Conservation (phyloP, 345 rosid genomes). For the Populus ilicifolia region DNA sequence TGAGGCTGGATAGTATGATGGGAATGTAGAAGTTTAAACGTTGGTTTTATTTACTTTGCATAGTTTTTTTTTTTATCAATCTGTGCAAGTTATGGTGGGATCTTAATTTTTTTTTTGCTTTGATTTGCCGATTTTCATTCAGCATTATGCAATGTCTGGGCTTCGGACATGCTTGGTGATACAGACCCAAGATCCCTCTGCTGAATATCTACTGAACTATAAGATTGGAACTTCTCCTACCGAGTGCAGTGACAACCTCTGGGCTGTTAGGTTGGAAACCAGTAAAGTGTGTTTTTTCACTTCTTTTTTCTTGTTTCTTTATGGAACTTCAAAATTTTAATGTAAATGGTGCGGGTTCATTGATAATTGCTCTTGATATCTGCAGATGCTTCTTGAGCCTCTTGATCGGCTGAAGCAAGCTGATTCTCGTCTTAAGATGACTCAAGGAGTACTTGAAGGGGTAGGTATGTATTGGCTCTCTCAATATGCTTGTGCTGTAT, state of each 20-base stretch:
- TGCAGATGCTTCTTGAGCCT: constrained; percentile 86
- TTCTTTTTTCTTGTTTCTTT: constrained; percentile 3
- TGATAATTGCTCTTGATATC: constrained; percentile 12
- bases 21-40: not conserved
- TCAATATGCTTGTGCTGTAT: not conserved
- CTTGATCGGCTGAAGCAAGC: constrained; percentile 72
- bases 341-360: not conserved
- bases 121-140: constrained; percentile 1
- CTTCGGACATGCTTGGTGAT: constrained; percentile 69
- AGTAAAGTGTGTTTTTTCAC: constrained; percentile 47
- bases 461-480: constrained; percentile 55
- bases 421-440: constrained; percentile 65
- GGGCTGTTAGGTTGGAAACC: constrained; percentile 70
- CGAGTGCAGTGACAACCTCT: constrained; percentile 53
- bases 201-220: constrained; percentile 64
- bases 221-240: constrained; percentile 69
- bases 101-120: not conserved
- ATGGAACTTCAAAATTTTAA: not conserved
- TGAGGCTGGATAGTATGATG: not conserved
- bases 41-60: not conserved
- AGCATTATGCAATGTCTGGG: constrained; percentile 83
- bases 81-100: not conserved
- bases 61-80: not conserved
- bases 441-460: constrained; percentile 93
- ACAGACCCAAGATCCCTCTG: constrained; percentile 75